Conservation (phyloP, 2,329 filamentous ascomycete genomes). For the Penicillium concentricum region DNA sequence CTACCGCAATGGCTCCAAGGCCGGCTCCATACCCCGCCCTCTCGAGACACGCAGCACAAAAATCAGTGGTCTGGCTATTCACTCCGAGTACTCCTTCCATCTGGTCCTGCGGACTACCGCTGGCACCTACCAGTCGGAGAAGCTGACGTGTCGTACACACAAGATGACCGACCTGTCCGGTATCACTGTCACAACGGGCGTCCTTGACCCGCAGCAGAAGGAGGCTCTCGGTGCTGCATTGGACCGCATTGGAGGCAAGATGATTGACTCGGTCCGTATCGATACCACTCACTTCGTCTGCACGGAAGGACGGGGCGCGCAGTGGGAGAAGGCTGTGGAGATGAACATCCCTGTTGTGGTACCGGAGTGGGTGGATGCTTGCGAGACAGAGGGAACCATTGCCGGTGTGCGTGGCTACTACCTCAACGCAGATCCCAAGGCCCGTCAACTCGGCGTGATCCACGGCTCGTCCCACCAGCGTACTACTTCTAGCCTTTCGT, state of each 20-base stretch:
- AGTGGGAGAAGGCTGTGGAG: constrained; percentile 96
- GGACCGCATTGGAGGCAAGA: constrained; percentile 85
- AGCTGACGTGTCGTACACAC: constrained; percentile 83
- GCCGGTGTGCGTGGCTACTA: constrained; percentile 96
- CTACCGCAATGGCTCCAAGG: constrained; percentile 95
- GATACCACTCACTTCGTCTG: constrained; percentile 99
- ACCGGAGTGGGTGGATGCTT: constrained; percentile 97
- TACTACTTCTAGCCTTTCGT: constrained; percentile 30
- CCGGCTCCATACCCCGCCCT: constrained; percentile 87
- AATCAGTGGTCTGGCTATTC: constrained; percentile 92
- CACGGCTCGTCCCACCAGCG: constrained; percentile 35
- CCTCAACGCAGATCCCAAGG: constrained; percentile 75
- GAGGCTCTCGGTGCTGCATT: constrained; percentile 74
- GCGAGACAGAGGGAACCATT: constrained; percentile 86
- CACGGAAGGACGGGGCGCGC: constrained; percentile 81
- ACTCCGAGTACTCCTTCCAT: constrained; percentile 94
- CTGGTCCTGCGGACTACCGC: constrained; percentile 87
- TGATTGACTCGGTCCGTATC: constrained; percentile 86
- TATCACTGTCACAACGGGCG: constrained; percentile 88
- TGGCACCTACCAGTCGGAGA: constrained; percentile 80
- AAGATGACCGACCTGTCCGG: constrained; percentile 98
- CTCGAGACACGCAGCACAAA: constrained; percentile 90
- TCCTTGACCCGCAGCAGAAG: constrained; percentile 70
- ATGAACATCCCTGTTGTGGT: constrained; percentile 97
- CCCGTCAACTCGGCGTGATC: constrained; percentile 51